A percentile compares a stretch with the other conserved stretches of the same genome.
Evolutionary conservation across 805 yeast genomes (phyloP).

Genomic region (Candida palmyrensis): DNA sequence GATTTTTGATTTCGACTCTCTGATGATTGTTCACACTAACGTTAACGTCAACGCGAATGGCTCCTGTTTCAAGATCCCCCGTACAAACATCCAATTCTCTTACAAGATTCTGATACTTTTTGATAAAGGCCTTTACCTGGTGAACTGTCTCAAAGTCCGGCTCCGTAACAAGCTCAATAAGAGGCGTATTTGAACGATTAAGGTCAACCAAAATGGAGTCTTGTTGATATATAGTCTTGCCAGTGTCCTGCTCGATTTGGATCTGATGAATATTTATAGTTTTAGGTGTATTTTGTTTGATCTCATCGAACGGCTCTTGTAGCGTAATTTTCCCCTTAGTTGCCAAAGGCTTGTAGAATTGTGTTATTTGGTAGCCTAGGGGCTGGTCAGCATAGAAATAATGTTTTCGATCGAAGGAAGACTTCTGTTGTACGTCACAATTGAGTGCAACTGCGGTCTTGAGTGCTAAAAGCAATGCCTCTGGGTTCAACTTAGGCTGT

Average conservation of each 20-base stretch:
- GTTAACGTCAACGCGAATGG: slow-evolving; percentile 92
- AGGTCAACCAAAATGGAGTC: slow-evolving; percentile 57
- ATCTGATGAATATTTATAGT: slow-evolving; percentile 66
- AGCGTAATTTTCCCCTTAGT: slow-evolving; percentile 55
- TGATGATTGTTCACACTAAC: slow-evolving; percentile 69
- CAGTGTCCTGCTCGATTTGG: slow-evolving; percentile 95
- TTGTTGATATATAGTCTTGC: slow-evolving; percentile 58
- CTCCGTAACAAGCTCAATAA: slow-evolving; percentile 85
- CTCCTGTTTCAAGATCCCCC: slow-evolving; percentile 92
- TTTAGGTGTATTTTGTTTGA: slow-evolving; percentile 34
- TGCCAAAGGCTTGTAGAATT: slow-evolving; percentile 77
- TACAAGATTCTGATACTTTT: slow-evolving; percentile 71
- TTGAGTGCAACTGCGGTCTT: slow-evolving; percentile 69
- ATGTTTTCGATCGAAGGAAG: slow-evolving; percentile 89
- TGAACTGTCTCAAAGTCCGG: slow-evolving; percentile 73
- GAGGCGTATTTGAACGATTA: slow-evolving; percentile 80
- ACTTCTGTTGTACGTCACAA: slow-evolving; percentile 47
- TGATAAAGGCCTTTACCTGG: slow-evolving; percentile 73
- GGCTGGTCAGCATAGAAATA: slow-evolving; percentile 98
- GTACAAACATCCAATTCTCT: slow-evolving; percentile 68
- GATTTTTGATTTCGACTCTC: slow-evolving; percentile 84
- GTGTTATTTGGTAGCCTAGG: slow-evolving; percentile 92
- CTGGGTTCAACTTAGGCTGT: slow-evolving; percentile 74
- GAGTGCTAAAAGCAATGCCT: slow-evolving; percentile 66
- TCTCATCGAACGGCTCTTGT: slow-evolving; percentile 47